Evolutionary conservation across 2,329 filamentous ascomycete genomes (phyloP).

Genomic region (Fusarium domesticum): DNA sequence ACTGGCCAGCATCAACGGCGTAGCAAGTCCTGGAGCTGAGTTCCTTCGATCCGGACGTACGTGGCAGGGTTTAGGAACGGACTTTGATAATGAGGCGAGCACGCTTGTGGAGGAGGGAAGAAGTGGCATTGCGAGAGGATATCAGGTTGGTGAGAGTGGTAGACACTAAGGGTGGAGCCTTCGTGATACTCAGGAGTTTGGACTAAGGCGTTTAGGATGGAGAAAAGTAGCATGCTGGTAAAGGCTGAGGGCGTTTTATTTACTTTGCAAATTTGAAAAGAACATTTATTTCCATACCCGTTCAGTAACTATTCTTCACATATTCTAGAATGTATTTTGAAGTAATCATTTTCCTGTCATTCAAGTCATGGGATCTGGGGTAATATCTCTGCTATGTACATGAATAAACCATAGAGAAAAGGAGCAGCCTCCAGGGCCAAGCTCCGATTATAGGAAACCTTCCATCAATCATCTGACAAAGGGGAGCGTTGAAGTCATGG

Average conservation of each 20-base stretch:
- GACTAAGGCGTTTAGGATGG: not conserved
- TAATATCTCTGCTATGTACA: conserved; percentile 16
- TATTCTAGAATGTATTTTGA: not conserved
- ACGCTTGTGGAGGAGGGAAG: conserved; percentile 80
- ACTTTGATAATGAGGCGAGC: conserved; percentile 64
- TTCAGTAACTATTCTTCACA: not conserved
- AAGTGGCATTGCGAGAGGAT: conserved; percentile 84
- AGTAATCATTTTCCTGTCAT: not conserved
- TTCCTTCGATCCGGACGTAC: conserved; percentile 78
- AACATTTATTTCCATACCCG: not conserved
- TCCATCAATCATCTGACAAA: conserved; percentile 1
- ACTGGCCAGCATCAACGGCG: conserved; percentile 76
- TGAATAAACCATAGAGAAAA: conserved; percentile 5
- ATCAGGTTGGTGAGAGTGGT: conserved; percentile 63
- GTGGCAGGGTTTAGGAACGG: conserved; percentile 88
- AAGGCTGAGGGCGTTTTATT: no score
- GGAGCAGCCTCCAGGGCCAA: conserved; percentile 18
- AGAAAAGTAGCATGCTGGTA: no score
- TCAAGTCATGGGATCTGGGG: not conserved
- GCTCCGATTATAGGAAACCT: conserved; percentile 5
- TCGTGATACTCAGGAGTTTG: no score
- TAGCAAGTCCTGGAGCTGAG: conserved; percentile 88
- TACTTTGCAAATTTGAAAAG: no score
- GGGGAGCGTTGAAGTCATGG: not conserved
- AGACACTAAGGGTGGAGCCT: conserved; percentile 25